A percentile compares a stretch with the other conserved stretches of the same genome.
These are phyloP conservation scores for Cladobotryum mycophilum DNA, from an alignment of 2,329 filamentous ascomycete species.

Conservation along the genomic window DNA sequence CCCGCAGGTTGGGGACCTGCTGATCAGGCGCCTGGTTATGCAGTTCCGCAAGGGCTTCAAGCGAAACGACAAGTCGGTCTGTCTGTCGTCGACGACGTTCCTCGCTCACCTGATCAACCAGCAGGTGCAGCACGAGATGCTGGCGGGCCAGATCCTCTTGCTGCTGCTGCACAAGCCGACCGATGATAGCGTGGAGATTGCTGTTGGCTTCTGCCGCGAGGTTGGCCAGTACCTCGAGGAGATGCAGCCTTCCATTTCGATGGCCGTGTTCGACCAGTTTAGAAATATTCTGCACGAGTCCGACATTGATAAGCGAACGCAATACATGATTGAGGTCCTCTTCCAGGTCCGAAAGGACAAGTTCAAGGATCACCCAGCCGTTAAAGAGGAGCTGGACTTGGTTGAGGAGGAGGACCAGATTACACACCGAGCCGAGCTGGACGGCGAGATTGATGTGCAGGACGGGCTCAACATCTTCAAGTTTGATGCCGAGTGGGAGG, in stretches of 20 bases:
- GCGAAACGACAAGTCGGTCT: slow-evolving; percentile 94
- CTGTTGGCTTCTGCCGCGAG: slow-evolving; percentile 85
- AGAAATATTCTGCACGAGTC: slow-evolving; percentile 92
- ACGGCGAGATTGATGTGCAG: slow-evolving; percentile 78
- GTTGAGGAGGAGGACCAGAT: slow-evolving; percentile 98
- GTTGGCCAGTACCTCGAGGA: slow-evolving; percentile 92
- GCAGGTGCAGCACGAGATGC: slow-evolving; percentile 89
- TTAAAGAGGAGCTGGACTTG: slow-evolving; percentile 88
- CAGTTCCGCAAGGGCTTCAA: slow-evolving; percentile 96
- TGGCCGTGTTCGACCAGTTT: slow-evolving; percentile 93
- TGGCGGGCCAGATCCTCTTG: slow-evolving; percentile 86
- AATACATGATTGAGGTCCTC: slow-evolving; percentile 97
- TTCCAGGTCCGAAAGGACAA: slow-evolving; percentile 95
- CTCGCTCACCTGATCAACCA: slow-evolving; percentile 94
- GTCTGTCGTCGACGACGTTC: slow-evolving; percentile 87
- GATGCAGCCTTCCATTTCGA: slow-evolving; percentile 82
- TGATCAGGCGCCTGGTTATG: slow-evolving; percentile 77
- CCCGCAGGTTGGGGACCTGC: slow-evolving; percentile 85
- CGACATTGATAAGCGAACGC: slow-evolving; percentile 95
- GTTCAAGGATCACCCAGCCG: slow-evolving; percentile 88
- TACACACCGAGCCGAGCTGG: slow-evolving; percentile 76
- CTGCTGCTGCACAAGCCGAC: slow-evolving; percentile 93
- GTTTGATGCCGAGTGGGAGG: slow-evolving; percentile 81
- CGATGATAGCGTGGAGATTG: slow-evolving; percentile 96
- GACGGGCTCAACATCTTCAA: slow-evolving; percentile 95